Base-by-base conservation (phyloP, 805 yeast genomes). In the Kluyveromyces starmeri region DNA sequence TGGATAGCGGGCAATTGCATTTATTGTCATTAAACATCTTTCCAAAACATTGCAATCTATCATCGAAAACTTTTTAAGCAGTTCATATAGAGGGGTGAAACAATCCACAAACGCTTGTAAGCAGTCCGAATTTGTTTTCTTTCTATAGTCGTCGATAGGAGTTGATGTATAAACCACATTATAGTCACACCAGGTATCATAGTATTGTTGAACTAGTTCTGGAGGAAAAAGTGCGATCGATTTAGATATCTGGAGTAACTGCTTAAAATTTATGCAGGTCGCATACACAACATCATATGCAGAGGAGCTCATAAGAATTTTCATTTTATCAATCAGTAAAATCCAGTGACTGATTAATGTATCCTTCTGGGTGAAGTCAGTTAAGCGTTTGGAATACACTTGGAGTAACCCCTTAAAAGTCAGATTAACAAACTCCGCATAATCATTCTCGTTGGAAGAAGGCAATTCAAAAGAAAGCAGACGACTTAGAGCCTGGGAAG, bases 1-100 rank as follows among this genome's bases (percentile, higher is more conserved):
- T 1, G 94, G 94, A 53, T 81, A 85, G 26, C 83, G 62, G 1
- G 82, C 73, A 38, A 85, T 74, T 11, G 75, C 65, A 46, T 73
- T 73, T 48, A 89, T 67, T 4, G 77, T 58, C n/a, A 60, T 61
- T 23, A 84, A 54, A n/a, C 81, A 62, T 15, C 54, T 61, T 27
- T 64, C 70, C n/a, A 75, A 62, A 35, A 55, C 46, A 6, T 47
- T 55, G 52, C 65, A 15, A 37, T 57, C 18, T 43, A 47, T 14
- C 60, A 59, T 27, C 57, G 51, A 18, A 46, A 54, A 2, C 54
- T 58, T 28, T 43, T 42, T 17, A 44, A 61, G 45, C 16, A 75
- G 49, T 1, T 41, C 37, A 43, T 68, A 67, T 6, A 83, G 55
- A 4, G 63, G 53, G 2, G 70, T 67, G 50, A 80, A 78, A 14